These are phyloP conservation scores for Stenocarpella maydis DNA, from an alignment of 2,329 filamentous ascomycete genomes.

Conservation along the genomic window DNA sequence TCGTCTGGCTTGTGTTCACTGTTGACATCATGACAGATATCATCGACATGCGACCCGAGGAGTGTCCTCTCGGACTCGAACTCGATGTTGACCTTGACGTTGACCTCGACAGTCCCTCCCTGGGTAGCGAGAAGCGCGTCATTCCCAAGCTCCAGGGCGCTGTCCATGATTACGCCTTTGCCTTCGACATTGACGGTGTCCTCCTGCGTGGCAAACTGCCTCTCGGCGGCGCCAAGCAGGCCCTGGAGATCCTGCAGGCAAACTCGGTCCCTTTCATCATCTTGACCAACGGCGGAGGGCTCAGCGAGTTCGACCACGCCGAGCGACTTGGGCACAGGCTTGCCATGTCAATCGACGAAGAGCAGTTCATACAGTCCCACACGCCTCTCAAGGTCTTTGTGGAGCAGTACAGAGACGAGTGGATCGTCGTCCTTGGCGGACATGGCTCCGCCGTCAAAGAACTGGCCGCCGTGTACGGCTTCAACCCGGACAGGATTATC, in stretches of 20 bases:
- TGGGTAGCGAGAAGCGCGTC: not conserved
- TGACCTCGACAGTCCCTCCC: not conserved
- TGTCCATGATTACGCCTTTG: constrained; percentile 41
- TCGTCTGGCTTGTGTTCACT: not conserved
- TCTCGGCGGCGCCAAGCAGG: constrained; percentile 66
- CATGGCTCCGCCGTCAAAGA: constrained; percentile 45
- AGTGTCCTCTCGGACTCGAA: not conserved
- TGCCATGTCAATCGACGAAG: constrained; percentile 54
- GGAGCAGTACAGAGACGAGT: constrained; percentile 55
- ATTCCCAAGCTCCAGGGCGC: not conserved
- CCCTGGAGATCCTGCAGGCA: constrained; percentile 67
- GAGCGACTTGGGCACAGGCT: constrained; percentile 63
- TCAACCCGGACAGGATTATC: constrained; percentile 45
- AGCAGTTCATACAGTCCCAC: constrained; percentile 75
- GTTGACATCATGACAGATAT: not conserved
- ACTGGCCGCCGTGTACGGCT: constrained; percentile 45
- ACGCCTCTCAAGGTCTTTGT: constrained; percentile 73
- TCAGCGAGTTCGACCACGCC: constrained; percentile 69
- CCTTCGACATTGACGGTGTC: constrained; percentile 70
- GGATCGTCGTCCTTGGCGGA: constrained; percentile 63
- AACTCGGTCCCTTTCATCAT: constrained; percentile 75
- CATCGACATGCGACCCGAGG: not conserved
- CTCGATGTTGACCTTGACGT: no score
- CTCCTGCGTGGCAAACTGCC: constrained; percentile 70
- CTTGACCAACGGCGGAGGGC: constrained; percentile 77